Conservation (phyloP, 176 grass and related monocot genomes). For the Oryza coarctata region DNA sequence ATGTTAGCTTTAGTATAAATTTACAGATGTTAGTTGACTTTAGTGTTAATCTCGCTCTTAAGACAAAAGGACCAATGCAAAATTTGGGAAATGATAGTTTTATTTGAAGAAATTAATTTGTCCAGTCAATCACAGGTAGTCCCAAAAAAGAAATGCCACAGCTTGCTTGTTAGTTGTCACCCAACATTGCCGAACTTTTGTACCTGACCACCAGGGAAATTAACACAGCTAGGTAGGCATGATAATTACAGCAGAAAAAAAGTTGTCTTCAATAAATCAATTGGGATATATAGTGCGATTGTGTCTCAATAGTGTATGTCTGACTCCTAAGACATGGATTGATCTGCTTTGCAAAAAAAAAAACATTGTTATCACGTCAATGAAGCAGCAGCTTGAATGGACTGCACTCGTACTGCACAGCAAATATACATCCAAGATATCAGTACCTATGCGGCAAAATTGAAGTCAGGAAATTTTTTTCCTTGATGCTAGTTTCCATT, state of each 20-base stretch:
- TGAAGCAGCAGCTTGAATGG: neutral
- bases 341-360: neutral
- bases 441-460: neutral
- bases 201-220: neutral
- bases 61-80: neutral
- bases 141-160: neutral
- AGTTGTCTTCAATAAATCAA: neutral
- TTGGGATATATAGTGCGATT: neutral
- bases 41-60: neutral
- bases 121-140: slow-evolving; percentile 10
- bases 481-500: no score
- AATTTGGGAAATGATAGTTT: slow-evolving; percentile 28
- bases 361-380: neutral
- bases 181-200: neutral
- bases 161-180: neutral
- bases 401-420: neutral
- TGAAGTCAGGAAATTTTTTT: neutral
- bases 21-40: no score
- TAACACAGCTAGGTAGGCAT: neutral
- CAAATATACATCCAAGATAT: neutral
- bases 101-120: neutral
- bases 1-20: no score
- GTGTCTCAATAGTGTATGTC: neutral
- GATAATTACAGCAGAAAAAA: neutral
- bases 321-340: neutral